Base-by-base conservation (phyloP, 1,284 basidiomycete genomes). In the Malassezia equina region DNA sequence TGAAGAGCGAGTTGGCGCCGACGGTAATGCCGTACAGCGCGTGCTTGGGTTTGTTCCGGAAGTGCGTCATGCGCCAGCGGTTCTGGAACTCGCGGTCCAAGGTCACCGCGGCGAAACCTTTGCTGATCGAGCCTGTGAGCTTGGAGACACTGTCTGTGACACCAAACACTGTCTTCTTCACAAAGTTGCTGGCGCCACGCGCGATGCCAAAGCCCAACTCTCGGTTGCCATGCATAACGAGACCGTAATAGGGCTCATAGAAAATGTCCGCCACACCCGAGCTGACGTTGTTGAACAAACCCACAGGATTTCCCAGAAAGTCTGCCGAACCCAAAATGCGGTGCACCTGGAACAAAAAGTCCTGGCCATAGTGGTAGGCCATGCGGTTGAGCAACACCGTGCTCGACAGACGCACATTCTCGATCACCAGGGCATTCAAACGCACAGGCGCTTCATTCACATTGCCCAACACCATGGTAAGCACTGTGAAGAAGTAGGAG, bases 251-350 rank as follows among this genome's bases (percentile, higher is more conserved):
- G 24, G 94, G 94, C 76, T 96, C 94, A 70, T 98, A 96, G 79
- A 98, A 98, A 64, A 98, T 91, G 75, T 98, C 94, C 44, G 88
- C 86, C 7, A 98, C 89, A n/a, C 94, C 94, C 23, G 90, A 95
- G 71, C 89, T 93, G 71, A 99, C 91, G 70, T 96, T 98, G 60
- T 88, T 95, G 80, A 99, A 98, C 48, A 99, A 80, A 12, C 93
- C 93, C 27, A 96, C 90, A 5, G 93, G 93, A 83, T 78, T 78
- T 24, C 76, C 63, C 33, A 82, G 67, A 77, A 98, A 95, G 76
- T 98, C 93, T 0, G 93, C 91, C 3, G 90, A 93, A 25, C 94
- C 94, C 7, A 99, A 80, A 25, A 99, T 88, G 27, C 94, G 85
- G 76, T 98, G 96, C 9, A 98, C 80, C 75, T 99, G 94, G 27